Percentiles rank a stretch among this genome's conserved stretches.
phyloP scores from a whole-genome alignment of 2,329 filamentous ascomycete genomes.

The Arthroderma sp. region DNA sequence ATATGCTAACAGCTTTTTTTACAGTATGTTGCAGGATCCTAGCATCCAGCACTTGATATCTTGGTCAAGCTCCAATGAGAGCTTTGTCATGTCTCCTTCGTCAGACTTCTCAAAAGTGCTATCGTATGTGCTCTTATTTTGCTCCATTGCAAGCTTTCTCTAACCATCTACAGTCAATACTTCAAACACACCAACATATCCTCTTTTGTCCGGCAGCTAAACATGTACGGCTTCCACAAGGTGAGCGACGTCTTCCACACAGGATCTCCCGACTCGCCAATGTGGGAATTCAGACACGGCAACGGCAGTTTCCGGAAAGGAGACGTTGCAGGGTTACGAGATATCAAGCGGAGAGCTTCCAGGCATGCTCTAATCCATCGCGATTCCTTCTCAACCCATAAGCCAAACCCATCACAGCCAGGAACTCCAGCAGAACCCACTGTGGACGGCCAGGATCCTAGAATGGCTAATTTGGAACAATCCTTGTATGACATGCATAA shows the following conservation, averaged over 20 bases:
- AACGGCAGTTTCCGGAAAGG: slow-evolving; percentile 95
- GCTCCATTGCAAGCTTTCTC: neutral
- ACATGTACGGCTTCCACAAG: slow-evolving; percentile 99
- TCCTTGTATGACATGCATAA: slow-evolving; percentile 66
- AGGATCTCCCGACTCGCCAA: slow-evolving; percentile 76
- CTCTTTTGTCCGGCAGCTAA: slow-evolving; percentile 91
- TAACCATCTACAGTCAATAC: slow-evolving; percentile 63
- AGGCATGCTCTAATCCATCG: slow-evolving; percentile 86
- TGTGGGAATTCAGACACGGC: slow-evolving; percentile 99
- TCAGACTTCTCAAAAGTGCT: slow-evolving; percentile 96
- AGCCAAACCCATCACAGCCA: slow-evolving; percentile 62
- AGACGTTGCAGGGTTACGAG: slow-evolving; percentile 76
- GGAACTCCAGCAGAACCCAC: slow-evolving; percentile 76
- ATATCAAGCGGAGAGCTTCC: slow-evolving; percentile 91
- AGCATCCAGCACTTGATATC: slow-evolving; percentile 91
- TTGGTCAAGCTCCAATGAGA: slow-evolving; percentile 87
- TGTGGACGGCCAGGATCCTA: slow-evolving; percentile 64
- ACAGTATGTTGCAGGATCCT: slow-evolving; percentile 89
- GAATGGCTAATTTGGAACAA: slow-evolving; percentile 66
- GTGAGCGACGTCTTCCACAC: slow-evolving; percentile 98
- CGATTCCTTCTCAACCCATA: slow-evolving; percentile 67
- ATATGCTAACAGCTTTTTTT: slow-evolving; percentile 6
- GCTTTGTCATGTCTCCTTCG: slow-evolving; percentile 97
- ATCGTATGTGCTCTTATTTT: slow-evolving; percentile 53
- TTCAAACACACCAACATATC: slow-evolving; percentile 99